A percentile compares a stretch with the other conserved stretches of the same genome.
phyloP scores from a whole-genome alignment of 139 green algal genomes.

The Astrephomene gubernaculifera region DNA sequence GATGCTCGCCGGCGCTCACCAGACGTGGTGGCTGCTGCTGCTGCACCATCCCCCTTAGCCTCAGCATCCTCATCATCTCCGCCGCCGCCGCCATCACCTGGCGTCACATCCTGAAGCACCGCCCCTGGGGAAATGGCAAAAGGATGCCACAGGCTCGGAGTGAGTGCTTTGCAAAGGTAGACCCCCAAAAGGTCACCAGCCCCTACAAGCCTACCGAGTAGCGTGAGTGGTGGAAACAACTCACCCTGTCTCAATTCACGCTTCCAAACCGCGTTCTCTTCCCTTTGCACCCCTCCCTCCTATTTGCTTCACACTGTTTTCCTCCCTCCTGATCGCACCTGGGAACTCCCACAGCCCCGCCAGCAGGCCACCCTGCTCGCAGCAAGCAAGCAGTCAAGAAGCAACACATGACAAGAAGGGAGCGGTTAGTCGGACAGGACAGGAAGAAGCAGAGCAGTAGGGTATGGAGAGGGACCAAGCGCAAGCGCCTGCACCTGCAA shows the following conservation, averaged over 20 bases:
- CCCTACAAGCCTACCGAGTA: too few species aligned
- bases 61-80: not conserved
- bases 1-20: not conserved
- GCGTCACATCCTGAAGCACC: not conserved
- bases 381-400: not conserved
- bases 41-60: not conserved
- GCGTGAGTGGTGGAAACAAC: not conserved
- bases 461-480: too few species aligned
- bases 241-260: not conserved
- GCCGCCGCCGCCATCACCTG: not conserved
- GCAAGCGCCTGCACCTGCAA: too few species aligned
- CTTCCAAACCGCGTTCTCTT: not conserved
- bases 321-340: conserved; percentile 11
- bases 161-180: not conserved
- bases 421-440: not conserved
- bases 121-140: not conserved
- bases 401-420: not conserved
- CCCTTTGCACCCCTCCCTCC: not conserved
- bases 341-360: conserved; percentile 52
- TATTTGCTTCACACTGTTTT: not conserved
- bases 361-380: conserved; percentile 32
- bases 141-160: not conserved
- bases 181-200: not conserved
- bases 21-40: not conserved
- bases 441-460: too few species aligned